Evolutionary conservation across 139 green algal species (phyloP), one percentile per base, ranked within the genome.

Genomic region (Zygnema cylindricum): DNA sequence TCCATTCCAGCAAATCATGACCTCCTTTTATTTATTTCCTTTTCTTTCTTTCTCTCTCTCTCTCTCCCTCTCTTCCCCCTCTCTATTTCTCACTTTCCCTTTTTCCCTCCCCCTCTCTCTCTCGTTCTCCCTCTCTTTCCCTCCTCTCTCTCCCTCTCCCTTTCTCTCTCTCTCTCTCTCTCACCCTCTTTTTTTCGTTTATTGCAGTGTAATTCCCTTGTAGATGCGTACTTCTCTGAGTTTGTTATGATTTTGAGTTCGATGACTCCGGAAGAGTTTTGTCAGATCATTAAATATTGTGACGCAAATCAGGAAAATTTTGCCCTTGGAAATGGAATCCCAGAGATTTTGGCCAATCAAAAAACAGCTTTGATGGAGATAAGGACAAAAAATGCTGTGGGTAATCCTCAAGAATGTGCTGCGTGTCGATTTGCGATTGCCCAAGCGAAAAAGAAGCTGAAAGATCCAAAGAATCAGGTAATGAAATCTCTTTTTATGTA

Each of bases 241-340:
- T 16, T 79, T 11, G 11, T 79, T 11, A 11, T 79, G 3, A 7
- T 79, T 16, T 16, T 79, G 38, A 41, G 21, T 25, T 79, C 71
- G 16, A 16, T 79, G 36, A 79, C 71, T 3, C 71, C 71, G 36
- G 36, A 79, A 16, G 71, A 79, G 71, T 79, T 79, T 43, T 79
- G 71, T 16, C 36, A 43, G 36, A 41, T 79, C 36, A 16, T 16
- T 23, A 41, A 43, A 41, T 79, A 79, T 16, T 79, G 71, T 16
- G 16, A 16, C 49, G 49, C 49, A 25, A 63, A 63, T 7, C 7
- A 63, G 7, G 16, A 63, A 16, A n/a, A n/a, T n/a, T n/a, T n/a
- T n/a, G 7, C 16, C 7, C 7, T 63, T 63, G 16, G 16, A 25
- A 16, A 63, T 16, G 49, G 7, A 7, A 63, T 63, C 16, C 16